Base-by-base conservation (phyloP, 805 yeast genomes). In the Ascoidea rubescens region DNA sequence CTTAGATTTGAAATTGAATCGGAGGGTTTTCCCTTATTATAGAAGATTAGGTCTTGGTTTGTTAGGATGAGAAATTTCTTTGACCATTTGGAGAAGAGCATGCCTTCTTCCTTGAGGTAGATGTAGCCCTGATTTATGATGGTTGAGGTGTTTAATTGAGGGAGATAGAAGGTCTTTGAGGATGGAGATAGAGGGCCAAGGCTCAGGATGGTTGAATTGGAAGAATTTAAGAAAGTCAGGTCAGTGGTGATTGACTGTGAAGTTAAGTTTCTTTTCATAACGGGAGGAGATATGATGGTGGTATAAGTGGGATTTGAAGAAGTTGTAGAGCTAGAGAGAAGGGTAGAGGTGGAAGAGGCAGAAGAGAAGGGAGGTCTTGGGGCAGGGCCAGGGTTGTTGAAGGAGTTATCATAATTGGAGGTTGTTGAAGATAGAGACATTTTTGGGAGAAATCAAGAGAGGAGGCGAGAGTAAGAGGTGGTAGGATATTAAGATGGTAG, bases 71-170 rank as follows among this genome's bases (percentile, higher is more conserved):
- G 31, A 47, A 55, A 55, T 37, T 54, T 53, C 47, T 54, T 55
- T 21, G 55, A 45, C 58, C 58, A 55, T 49, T 55, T 55, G 32
- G 54, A 50, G 48, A 55, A 55, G 30, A 55, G 44, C 56, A 55
- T 54, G 12, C 55, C 56, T 12, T 55, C 58, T 46, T 55, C 58
- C 45, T 54, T 51, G 37, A 55, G 46, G 44, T 50, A 52, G 7
- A 54, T 55, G 46, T 48, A 55, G 7, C 58, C 58, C 42, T 55
- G 58, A 16, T 53, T 54, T 31, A 55, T n/a, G 14, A 55, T 55
- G 6, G 42, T 7, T 7, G 42, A 33, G 10, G 42, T 7, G n/a
- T n/a, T n/a, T 33, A 33, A 33, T 33, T 6, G 42, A 33, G 42
- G 6, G 6, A 33, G 6, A 7, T 7, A 10, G 10, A 33, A 55